Evolutionary conservation across 306 rosid species (phyloP).

Genomic region (barrel medic (Medicago truncatula)): MtrunA17r5.0-ANR NC_053044.1:15804501-15805000

Average conservation of each 20-base stretch:
- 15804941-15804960: slow-evolving; percentile 25
- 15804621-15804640: slow-evolving; percentile 84
- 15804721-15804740: slow-evolving; percentile 82
- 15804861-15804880: slow-evolving; percentile 99
- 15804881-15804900: slow-evolving; percentile 79
- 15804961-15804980: slow-evolving; percentile 77
- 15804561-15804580: too few relatives aligned
- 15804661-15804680: slow-evolving; percentile 73
- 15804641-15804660: slow-evolving; percentile 72
- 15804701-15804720: slow-evolving; percentile 86
- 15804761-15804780: slow-evolving; percentile 90
- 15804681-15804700: slow-evolving; percentile 83
- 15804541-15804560: too few relatives aligned
- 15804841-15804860: slow-evolving; percentile 90
- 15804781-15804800: slow-evolving; percentile 90
- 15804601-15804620: slow-evolving; percentile 46
- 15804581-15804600: slow-evolving; percentile 46
- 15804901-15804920: slow-evolving; percentile 15
- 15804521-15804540: too few relatives aligned
- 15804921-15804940: slow-evolving; percentile 19
- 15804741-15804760: slow-evolving; percentile 82
- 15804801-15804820: slow-evolving; percentile 90
- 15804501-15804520: too few relatives aligned
- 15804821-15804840: slow-evolving; percentile 96
- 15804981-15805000: slow-evolving; percentile 90